These are phyloP conservation scores for Luvunga scandens DNA, from an alignment of 345 rosid species.

Conservation along the genomic window DNA sequence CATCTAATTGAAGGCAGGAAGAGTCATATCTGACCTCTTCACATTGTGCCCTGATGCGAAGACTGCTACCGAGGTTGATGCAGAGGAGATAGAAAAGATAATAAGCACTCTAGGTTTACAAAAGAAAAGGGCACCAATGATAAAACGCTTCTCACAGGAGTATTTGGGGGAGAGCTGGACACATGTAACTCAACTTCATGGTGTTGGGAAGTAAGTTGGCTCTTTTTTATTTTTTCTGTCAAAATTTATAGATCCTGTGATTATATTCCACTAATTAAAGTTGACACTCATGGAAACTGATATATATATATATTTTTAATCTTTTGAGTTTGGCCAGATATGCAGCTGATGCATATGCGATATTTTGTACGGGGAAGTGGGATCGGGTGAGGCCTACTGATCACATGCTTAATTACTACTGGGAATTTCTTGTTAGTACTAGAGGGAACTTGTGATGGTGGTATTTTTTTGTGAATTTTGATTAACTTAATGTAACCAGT, in stretches of 20 bases:
- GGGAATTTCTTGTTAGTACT: constrained; percentile 49
- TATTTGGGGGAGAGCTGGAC: constrained; percentile 72
- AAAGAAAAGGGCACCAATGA: constrained; percentile 56
- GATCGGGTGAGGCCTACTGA: constrained; percentile 57
- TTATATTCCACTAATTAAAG: not conserved
- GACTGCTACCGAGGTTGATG: constrained; percentile 43
- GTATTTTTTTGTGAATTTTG: not conserved
- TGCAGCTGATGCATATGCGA: constrained; percentile 88
- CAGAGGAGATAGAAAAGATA: constrained; percentile 39
- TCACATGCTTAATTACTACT: constrained; percentile 68
- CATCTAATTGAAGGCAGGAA: constrained; percentile 37
- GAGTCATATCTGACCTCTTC: constrained; percentile 48
- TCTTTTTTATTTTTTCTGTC: not conserved
- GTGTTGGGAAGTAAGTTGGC: constrained; percentile 63
- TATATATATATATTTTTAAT: too few relatives aligned
- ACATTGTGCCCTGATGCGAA: constrained; percentile 64
- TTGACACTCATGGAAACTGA: not conserved
- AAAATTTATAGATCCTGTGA: not conserved
- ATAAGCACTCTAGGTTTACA: constrained; percentile 57
- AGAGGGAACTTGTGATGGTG: not conserved
- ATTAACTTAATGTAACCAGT: not conserved
- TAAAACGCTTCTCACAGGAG: constrained; percentile 55
- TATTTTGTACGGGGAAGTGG: constrained; percentile 86
- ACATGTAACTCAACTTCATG: constrained; percentile 73
- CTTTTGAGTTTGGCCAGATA: constrained; percentile 60